These are phyloP conservation scores for Neurospora sp. DNA, from an alignment of 495 filamentous ascomycete genomes.

Conservation along the genomic window DNA sequence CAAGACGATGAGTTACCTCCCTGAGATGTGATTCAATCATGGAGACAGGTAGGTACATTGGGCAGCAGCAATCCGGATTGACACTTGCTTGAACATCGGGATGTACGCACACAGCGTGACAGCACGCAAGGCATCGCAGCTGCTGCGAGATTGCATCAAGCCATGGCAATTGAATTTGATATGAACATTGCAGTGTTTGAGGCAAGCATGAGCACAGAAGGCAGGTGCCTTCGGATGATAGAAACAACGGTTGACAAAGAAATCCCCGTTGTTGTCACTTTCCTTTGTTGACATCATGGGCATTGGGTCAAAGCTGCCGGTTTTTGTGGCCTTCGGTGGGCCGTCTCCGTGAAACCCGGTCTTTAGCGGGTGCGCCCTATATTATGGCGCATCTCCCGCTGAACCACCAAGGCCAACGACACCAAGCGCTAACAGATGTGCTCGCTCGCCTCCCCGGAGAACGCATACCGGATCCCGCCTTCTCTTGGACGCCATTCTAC, in stretches of 20 bases:
- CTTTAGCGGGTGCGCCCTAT: no score
- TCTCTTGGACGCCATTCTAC: no score
- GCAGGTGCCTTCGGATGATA: background rate
- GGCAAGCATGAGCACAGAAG: background rate
- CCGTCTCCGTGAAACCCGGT: no score
- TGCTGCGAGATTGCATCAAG: background rate
- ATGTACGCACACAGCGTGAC: background rate
- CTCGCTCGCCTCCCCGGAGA: no score
- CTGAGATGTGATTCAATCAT: background rate
- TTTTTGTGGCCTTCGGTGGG: no score
- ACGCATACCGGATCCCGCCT: no score
- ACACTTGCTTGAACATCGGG: no score
- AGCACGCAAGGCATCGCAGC: background rate
- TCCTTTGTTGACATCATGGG: background rate
- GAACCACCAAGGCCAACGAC: no score
- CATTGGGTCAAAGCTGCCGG: no score
- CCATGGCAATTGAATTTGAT: background rate
- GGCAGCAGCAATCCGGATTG: background rate
- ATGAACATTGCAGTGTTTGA: background rate
- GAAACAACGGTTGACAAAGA: background rate
- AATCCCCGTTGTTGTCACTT: background rate
- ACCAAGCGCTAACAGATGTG: no score
- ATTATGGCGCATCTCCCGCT: no score
- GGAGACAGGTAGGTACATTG: background rate
- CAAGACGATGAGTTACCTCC: background rate